Base-by-base conservation (phyloP, 768 basidiomycete genomes). In the Tremella fuciformis region DNA sequence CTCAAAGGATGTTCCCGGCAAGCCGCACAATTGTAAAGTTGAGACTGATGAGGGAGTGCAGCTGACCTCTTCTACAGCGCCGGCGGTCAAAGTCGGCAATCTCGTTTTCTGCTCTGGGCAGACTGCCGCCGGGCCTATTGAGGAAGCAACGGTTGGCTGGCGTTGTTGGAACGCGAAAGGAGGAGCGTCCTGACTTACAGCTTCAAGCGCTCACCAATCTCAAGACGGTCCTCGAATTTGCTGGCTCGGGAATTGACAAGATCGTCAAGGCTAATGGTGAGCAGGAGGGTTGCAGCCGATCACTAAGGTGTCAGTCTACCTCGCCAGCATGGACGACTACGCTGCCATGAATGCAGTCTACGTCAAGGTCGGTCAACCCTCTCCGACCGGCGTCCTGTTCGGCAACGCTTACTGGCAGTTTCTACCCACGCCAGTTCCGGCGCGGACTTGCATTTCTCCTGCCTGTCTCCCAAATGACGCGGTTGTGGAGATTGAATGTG, bases 61-160 rank as follows among this genome's bases (percentile, higher is more conserved):
- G 34, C 21, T 55, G 29, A 44, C 15, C 47, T 26, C 1, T 8
- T 25, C 37, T 48, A 1, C 49, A 70, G 71, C 56, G 34, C 69
- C 71, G 0, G 71, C 71, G 19, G 63, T 63, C 56, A 69, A 67
- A 52, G 64, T 70, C 3, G 64, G 66, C 13, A 69, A 69, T 37
- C 61, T 73, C 8, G 60, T 73, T 22, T 73, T 73, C 63, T 69
- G 64, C 50, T 57, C 69, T n/a, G 71, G 71, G 15, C 71, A 73
- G 57, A 70, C 65, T 3, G 69, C 64, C 0, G 62, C 53, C 13
- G 71, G 71, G 1, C 64, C 66, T 37, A 68, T 70, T 50, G 55
- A 60, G 44, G 44, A 55, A 25, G 71, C 71, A 21, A 73, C 71
- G 2, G 70, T 69, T 29, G 44, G 67, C 69, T 18, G n/a, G 18